Evolutionary conservation across 164 flowering plant species (phyloP).

Genomic region (Kalanchoe fedtschenkoi): DNA sequence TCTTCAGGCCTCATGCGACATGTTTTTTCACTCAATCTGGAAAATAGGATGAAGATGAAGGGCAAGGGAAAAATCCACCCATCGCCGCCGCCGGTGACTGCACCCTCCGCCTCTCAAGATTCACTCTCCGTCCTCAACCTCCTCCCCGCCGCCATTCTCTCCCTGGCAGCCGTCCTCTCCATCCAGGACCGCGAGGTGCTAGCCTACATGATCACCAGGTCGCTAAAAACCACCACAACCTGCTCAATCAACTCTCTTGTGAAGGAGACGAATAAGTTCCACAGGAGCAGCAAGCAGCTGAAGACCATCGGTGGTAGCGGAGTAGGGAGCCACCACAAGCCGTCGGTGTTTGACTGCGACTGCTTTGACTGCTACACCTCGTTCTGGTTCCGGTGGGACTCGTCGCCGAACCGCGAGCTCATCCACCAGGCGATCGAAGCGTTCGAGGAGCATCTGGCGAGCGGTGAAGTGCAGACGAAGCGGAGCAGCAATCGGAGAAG

Average conservation of each 20-base stretch:
- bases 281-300: neutral
- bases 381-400: constrained; percentile 76
- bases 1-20: too few relatives aligned
- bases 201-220: constrained; percentile 58
- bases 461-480: constrained; percentile 17
- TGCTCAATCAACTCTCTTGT: constrained; percentile 5
- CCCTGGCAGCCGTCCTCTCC: constrained; percentile 34
- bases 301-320: too few relatives aligned
- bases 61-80: constrained; percentile 69
- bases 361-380: constrained; percentile 72
- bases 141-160: constrained; percentile 51
- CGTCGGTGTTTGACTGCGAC: constrained; percentile 45
- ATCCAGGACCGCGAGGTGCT: constrained; percentile 57
- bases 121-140: constrained; percentile 34
- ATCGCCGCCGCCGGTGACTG: constrained; percentile 22
- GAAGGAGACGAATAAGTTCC: constrained; percentile 20
- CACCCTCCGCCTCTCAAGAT: constrained; percentile 12
- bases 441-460: constrained; percentile 49
- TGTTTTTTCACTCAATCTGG: too few relatives aligned
- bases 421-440: constrained; percentile 73
- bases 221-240: constrained; percentile 23
- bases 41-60: constrained; percentile 44
- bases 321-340: too few relatives aligned
- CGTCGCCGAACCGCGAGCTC: constrained; percentile 62
- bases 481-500: constrained; percentile 4